A percentile compares a stretch with the other conserved stretches of the same genome.
These are phyloP conservation scores for Sporothrix mexicana DNA, from an alignment of 2,329 filamentous ascomycete species.

Conservation along the genomic window DNA sequence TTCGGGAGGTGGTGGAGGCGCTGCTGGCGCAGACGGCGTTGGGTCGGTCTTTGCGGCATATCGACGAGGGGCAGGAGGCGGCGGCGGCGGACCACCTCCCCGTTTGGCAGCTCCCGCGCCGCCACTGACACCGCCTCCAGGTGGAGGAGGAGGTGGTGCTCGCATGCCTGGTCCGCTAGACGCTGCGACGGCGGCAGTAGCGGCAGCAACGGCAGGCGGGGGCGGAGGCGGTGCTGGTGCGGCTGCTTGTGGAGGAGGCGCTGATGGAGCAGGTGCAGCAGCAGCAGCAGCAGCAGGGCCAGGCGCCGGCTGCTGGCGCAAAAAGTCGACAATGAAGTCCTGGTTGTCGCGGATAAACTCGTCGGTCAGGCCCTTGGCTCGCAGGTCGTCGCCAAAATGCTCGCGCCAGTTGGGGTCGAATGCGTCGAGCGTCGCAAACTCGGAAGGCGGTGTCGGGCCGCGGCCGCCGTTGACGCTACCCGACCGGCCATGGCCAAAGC, in stretches of 20 bases:
- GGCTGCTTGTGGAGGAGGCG: conserved; percentile 36
- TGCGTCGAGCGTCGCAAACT: conserved; percentile 66
- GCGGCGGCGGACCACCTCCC: conserved; percentile 57
- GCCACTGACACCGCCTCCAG: conserved; percentile 39
- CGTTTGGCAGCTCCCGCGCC: conserved; percentile 45
- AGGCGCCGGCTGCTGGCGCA: conserved; percentile 60
- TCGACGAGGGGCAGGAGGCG: conserved; percentile 66
- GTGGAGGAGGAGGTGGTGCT: conserved; percentile 51
- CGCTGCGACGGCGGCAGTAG: conserved; percentile 38
- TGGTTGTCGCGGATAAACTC: conserved; percentile 72
- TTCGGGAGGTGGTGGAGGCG: conserved; percentile 51
- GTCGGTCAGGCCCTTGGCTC: conserved; percentile 66
- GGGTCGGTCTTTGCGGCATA: conserved; percentile 56
- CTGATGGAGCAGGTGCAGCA: conserved; percentile 35
- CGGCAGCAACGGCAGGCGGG: conserved; percentile 44
- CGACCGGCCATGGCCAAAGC: conserved; percentile 45
- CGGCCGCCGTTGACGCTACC: conserved; percentile 44
- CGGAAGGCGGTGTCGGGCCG: conserved; percentile 51
- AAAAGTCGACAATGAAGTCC: conserved; percentile 70
- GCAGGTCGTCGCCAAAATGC: conserved; percentile 68
- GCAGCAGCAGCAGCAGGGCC: conserved; percentile 20
- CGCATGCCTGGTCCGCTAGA: conserved; percentile 41
- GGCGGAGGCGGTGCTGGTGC: conserved; percentile 31
- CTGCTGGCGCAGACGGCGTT: conserved; percentile 40
- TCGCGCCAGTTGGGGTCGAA: conserved; percentile 70